Evolutionary conservation across 306 rosid species (phyloP).

Genomic region (Herpetospermum pedunculosum): DNA sequence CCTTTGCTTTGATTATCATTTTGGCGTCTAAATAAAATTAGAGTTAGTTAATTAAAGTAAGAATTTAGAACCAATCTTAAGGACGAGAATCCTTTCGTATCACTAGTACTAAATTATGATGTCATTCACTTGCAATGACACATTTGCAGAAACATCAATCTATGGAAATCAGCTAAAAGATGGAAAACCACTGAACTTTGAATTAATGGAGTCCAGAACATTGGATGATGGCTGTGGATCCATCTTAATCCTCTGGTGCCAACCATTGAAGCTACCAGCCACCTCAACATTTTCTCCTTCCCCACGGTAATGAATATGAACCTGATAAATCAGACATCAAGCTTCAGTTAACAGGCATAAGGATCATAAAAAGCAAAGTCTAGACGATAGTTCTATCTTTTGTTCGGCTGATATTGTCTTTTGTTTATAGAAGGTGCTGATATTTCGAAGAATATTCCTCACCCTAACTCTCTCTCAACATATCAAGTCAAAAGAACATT

Average conservation of each 20-base stretch:
- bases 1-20: neutral
- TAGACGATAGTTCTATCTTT: neutral
- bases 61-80: neutral
- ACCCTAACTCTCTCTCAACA: neutral
- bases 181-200: conserved; percentile 35
- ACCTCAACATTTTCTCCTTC: conserved; percentile 80
- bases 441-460: neutral
- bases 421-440: neutral
- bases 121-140: neutral
- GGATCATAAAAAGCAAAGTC: neutral
- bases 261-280: conserved; percentile 91
- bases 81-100: neutral
- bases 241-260: conserved; percentile 73
- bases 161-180: neutral
- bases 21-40: neutral
- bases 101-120: neutral
- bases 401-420: neutral
- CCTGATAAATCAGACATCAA: conserved; percentile 37
- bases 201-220: conserved; percentile 25
- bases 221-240: conserved; percentile 46
- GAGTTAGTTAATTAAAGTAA: neutral
- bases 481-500: neutral
- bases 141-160: neutral
- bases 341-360: conserved; percentile 17
- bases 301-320: conserved; percentile 46